Evolutionary conservation across 2,329 filamentous ascomycete genomes (phyloP), one percentile per base, ranked within the genome.

Genomic region (Pyrenochaeta sp.): DNA sequence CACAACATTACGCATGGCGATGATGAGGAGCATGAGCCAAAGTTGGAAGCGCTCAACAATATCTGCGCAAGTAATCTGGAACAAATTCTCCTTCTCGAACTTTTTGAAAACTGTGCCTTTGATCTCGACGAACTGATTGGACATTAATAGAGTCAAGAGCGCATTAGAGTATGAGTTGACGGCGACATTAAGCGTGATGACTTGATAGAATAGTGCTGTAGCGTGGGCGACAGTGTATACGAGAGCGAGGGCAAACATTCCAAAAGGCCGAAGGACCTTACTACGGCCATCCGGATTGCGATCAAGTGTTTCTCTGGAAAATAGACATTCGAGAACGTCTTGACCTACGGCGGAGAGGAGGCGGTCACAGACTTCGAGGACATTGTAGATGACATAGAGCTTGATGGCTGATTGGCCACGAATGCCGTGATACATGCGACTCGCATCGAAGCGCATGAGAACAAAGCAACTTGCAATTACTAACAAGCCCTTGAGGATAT

Each of bases 101-200:
- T 93, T 94, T 76, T 99, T 97, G 78, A 99, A 99, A 1, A 99
- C 95, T 0, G 92, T 95, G 48, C 90, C 90, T 67, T 99, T 99
- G 78, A 99, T 96, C 74, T 99, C 94, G 29, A 99, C 94, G 62
- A 99, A 99, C 66, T 99, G 95, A 65, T 97, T 99, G 6, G 92
- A 96, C 67, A 99, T 84, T 2, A 99, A 79, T 1, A 99, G 81
- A 0, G 94, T 96, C 22, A 99, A 79, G 4, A 99, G 78, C 0
- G 94, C 93, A 65, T 99, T 99, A 0, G 92, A 96, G 72, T 99
- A 99, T 0, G 93, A 96, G 72, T 99, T 99, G 60, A 99, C 93
- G 0, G 94, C 94, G 3, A 99, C 95, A 53, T 99, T 99, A 40
- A 99, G 81, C 0, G 94, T 96, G 60, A 99, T 96, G 57, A 97